Conservation (phyloP, 1,139 yeast genomes). For the Tardiomyces depauwii region DNA sequence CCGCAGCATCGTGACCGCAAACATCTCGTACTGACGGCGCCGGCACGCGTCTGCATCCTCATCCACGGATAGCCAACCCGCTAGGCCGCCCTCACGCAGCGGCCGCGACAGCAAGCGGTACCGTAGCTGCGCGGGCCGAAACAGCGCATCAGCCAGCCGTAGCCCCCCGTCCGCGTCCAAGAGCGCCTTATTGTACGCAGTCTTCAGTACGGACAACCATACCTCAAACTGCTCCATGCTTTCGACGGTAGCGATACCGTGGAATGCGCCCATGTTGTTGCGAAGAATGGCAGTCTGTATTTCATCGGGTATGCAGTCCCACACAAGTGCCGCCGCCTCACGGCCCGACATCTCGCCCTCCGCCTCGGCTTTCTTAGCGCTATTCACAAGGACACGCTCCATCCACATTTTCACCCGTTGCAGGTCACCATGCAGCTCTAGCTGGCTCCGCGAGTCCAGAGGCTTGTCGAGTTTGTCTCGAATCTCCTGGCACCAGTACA, state of each 20-base stretch:
- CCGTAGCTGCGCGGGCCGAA: neutral
- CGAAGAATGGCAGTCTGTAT: neutral
- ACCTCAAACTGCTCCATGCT: no score
- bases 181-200: no score
- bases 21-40: neutral
- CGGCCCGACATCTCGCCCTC: neutral
- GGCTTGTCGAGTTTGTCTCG: no score
- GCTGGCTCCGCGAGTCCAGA: no score
- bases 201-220: no score
- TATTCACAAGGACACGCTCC: no score
- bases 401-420: no score
- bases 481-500: no score
- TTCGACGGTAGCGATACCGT: no score
- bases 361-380: neutral
- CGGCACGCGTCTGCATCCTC: neutral
- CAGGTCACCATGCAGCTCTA: no score
- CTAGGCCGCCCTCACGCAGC: no score
- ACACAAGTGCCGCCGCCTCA: neutral
- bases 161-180: neutral
- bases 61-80: no score
- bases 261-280: neutral
- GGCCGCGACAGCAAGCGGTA: neutral
- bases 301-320: neutral
- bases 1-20: neutral
- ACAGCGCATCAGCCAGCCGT: neutral